Conservation (phyloP, 2,329 filamentous ascomycete species). For the Alternaria sp. region DNA sequence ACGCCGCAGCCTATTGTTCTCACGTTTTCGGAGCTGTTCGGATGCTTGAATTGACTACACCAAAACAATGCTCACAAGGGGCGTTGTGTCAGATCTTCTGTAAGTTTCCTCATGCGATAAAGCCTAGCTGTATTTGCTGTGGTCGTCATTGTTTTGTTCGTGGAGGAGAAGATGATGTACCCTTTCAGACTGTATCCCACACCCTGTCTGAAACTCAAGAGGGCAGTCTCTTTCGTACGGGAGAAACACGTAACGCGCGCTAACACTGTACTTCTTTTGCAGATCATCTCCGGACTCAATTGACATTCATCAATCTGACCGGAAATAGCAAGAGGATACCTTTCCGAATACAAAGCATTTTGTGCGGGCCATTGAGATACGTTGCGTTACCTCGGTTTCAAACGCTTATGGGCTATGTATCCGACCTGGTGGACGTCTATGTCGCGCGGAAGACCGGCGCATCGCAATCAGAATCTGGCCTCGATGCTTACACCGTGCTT, state of each 20-base stretch:
- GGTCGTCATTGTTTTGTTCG: not conserved
- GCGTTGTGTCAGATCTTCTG: constrained; percentile 40
- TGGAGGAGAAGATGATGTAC: not conserved
- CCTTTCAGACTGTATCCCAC: not conserved
- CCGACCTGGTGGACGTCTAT: constrained; percentile 24
- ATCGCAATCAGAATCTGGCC: not conserved
- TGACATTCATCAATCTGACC: constrained; percentile 30
- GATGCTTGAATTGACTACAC: constrained; percentile 34
- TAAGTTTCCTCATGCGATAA: not conserved
- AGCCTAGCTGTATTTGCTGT: not conserved
- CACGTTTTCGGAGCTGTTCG: constrained; percentile 39
- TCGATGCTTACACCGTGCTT: not conserved
- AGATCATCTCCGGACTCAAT: constrained; percentile 35
- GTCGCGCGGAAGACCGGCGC: constrained; percentile 2
- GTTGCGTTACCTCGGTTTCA: constrained; percentile 32
- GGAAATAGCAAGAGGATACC: not conserved
- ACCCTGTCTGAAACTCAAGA: not conserved
- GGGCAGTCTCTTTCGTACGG: not conserved
- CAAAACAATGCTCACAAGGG: constrained; percentile 32
- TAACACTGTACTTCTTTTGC: not conserved
- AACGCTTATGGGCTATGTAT: constrained; percentile 29
- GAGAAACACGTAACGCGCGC: not conserved
- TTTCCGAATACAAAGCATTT: constrained; percentile 19
- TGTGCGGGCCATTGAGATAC: constrained; percentile 31
- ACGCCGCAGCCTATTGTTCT: constrained; percentile 33